Evolutionary conservation across 495 filamentous ascomycete genomes (phyloP).

Genomic region (Neurospora sp.): DNA sequence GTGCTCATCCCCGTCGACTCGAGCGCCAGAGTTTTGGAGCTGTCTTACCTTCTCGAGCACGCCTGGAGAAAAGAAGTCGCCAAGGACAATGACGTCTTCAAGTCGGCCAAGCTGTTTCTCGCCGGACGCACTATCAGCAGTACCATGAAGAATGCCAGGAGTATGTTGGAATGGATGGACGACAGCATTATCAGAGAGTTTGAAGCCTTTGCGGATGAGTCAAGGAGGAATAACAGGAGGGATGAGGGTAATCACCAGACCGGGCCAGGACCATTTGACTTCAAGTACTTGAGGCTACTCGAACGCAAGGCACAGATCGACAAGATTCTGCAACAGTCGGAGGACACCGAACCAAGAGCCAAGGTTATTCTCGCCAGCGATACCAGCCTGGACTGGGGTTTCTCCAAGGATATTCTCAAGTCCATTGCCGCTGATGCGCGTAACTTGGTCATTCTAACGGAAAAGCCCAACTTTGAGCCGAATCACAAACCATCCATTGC

Average conservation of each 20-base stretch:
- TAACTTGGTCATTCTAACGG: constrained; percentile 80
- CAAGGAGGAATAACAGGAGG: constrained; percentile 35
- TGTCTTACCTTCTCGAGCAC: constrained; percentile 86
- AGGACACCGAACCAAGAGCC: constrained; percentile 30
- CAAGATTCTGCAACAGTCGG: constrained; percentile 38
- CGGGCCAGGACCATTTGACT: constrained; percentile 73
- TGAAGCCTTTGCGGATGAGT: constrained; percentile 57
- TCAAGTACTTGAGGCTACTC: constrained; percentile 72
- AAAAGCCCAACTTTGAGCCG: constrained; percentile 40
- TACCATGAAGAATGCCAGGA: constrained; percentile 78
- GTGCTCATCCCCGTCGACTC: constrained; percentile 94
- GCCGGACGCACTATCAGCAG: constrained; percentile 71
- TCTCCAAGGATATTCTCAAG: constrained; percentile 77
- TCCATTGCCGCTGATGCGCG: constrained; percentile 60
- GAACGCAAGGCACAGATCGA: constrained; percentile 67
- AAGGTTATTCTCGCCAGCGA: constrained; percentile 90
- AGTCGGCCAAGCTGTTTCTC: constrained; percentile 64
- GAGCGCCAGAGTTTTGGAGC: constrained; percentile 83
- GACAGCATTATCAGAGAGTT: constrained; percentile 85
- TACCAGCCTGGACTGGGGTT: constrained; percentile 85
- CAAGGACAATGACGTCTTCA: constrained; percentile 54
- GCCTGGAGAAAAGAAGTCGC: constrained; percentile 61
- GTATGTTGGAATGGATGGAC: constrained; percentile 99
- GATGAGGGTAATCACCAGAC: constrained; percentile 28
- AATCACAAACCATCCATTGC: constrained; percentile 37